Evolutionary conservation across 108 stramenopile species (phyloP), one percentile per base, ranked within the genome.

Genomic region (Discostella pseudostelligera): DNA sequence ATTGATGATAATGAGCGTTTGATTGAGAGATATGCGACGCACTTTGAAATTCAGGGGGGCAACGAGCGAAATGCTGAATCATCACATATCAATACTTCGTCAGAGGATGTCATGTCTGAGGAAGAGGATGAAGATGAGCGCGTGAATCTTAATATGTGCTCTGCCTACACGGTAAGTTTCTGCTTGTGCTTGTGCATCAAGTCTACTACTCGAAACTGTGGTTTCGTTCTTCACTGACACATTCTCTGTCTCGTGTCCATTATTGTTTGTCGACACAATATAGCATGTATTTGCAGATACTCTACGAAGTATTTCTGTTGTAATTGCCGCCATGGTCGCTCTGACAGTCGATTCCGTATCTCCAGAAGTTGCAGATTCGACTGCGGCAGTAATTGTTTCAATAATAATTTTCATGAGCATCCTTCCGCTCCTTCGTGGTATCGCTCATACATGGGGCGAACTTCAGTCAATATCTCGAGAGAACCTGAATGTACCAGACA

Each of bases 261-360:
- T 22, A 10, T 39, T 17, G 12, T 43, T 49, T 49, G 46, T 28
- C 19, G 20, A 42, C 39, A 13, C 1, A 44, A 57, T 11, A 12
- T 16, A 83, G 80, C 89, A 90, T 46, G 84, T 90, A n/a, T 83
- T 87, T 62, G 89, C 89, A 10, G 89, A 90, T 67, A 90, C 89
- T 0, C 17, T 87, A 26, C 65, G 89, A 26, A 85, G 84, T 48
- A 21, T 86, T 44, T 82, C 84, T 1, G 89, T 90, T 3, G 62
- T 90, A 16, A 37, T 86, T 28, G 89, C 89, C 10, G 66, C 86
- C 24, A 10, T 67, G 2, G 40, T 83, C n/a, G 84, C 86, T 10
- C 51, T 72, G 39, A 21, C 82, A 32, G 59, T 67, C 8, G 48
- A 74, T 37, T 53, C 36, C 4, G 81, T 89, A 7, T 79, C 88